Evolutionary conservation across 345 rosid species (phyloP).

Genomic region (Capsella bursapastoris): DNA sequence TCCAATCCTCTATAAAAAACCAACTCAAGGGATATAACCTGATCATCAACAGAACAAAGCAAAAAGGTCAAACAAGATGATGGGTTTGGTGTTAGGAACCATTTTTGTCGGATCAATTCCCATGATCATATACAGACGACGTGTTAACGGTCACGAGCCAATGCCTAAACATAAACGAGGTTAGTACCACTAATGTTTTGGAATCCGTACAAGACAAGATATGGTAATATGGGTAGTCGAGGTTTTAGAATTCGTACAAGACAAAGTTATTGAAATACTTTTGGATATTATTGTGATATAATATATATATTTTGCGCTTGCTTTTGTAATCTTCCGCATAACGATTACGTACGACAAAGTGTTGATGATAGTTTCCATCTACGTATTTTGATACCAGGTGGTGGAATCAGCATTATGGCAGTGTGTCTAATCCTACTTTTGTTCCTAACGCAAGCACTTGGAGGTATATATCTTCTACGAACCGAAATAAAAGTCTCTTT

Average conservation of each 20-base stretch:
- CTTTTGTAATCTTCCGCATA: background rate
- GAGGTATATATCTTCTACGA: slow-evolving; percentile 2
- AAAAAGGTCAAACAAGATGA: background rate
- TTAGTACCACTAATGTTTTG: background rate
- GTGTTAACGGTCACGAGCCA: background rate
- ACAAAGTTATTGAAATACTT: background rate
- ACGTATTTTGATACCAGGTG: background rate
- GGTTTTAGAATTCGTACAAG: background rate
- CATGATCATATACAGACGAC: slow-evolving; percentile 2
- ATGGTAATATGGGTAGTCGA: background rate
- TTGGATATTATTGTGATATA: background rate
- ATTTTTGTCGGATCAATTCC: slow-evolving; percentile 10
- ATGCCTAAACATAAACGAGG: slow-evolving; percentile 3
- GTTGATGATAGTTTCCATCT: background rate
- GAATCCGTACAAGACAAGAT: background rate
- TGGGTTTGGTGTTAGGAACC: slow-evolving; percentile 3
- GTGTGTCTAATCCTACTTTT: background rate
- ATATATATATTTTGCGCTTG: background rate
- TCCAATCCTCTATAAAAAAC: background rate
- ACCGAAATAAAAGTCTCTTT: background rate
- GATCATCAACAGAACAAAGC: background rate
- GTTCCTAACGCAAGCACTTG: slow-evolving; percentile 12
- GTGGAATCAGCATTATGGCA: background rate
- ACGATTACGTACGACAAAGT: background rate
- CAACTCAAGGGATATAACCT: background rate